A percentile compares a stretch with the other conserved stretches of the same genome.
Conservation (phyloP, 225 moss, liverwort and hornwort species). For the Marchantia paleacea region DNA sequence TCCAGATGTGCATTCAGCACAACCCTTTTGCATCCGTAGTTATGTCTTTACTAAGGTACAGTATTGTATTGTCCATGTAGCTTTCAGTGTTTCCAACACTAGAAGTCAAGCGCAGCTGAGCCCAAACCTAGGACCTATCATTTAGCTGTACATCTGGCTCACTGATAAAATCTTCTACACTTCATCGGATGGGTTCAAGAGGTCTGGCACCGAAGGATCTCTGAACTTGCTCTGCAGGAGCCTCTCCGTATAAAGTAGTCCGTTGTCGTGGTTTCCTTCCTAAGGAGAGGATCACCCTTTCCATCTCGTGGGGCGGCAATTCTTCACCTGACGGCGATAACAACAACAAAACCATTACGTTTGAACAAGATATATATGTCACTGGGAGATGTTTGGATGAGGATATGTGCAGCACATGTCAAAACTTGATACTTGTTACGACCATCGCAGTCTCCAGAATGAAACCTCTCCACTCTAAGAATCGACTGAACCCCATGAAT, state of each 20-base stretch:
- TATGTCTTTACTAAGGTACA: too few species aligned
- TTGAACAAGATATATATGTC: neutral
- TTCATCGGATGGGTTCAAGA: constrained; percentile 26
- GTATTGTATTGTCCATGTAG: too few species aligned
- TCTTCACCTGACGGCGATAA: constrained; percentile 62
- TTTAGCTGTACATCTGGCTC: too few species aligned
- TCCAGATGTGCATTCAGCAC: too few species aligned
- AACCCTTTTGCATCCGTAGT: too few species aligned
- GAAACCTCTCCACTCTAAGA: neutral
- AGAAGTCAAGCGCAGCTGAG: too few species aligned
- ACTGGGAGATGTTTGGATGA: too few species aligned
- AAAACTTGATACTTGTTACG: neutral
- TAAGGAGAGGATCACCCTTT: constrained; percentile 60
- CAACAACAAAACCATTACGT: neutral
- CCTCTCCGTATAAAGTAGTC: constrained; percentile 68
- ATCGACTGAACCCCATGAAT: neutral
- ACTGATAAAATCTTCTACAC: too few species aligned
- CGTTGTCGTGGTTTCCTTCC: constrained; percentile 65
- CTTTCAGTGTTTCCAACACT: too few species aligned
- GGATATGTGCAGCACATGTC: too few species aligned
- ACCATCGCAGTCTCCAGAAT: neutral
- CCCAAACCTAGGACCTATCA: too few species aligned
- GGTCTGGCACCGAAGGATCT: constrained; percentile 58
- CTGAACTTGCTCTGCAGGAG: constrained; percentile 58
- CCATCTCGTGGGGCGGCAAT: constrained; percentile 76